phyloP scores from a whole-genome alignment of 2,329 filamentous ascomycete species.

The Fusarium cyanostomum region DNA sequence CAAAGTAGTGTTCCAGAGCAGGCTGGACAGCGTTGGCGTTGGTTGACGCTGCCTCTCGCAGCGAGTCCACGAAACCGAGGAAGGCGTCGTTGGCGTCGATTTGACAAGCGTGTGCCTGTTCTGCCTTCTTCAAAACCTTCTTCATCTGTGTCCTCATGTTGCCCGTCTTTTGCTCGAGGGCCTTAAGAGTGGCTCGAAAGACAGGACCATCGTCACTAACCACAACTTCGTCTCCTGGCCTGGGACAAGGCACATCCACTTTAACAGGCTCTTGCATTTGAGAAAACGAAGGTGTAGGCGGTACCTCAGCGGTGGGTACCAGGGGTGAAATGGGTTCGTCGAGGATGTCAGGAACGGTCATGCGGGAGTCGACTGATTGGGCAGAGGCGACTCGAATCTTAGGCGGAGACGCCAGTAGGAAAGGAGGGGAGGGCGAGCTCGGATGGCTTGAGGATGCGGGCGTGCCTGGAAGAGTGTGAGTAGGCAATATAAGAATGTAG shows the following conservation, averaged over 20 bases:
- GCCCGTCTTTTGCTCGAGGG: constrained; percentile 93
- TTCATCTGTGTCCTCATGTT: constrained; percentile 96
- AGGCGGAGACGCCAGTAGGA: constrained; percentile 76
- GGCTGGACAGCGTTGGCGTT: constrained; percentile 98
- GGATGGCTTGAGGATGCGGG: constrained; percentile 62
- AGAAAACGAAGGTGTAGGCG: constrained; percentile 38
- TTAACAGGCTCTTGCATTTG: constrained; percentile 68
- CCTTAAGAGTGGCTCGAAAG: constrained; percentile 96
- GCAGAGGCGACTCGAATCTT: constrained; percentile 85
- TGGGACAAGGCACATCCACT: constrained; percentile 86
- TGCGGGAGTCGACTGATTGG: constrained; percentile 85
- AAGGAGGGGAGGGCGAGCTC: constrained; percentile 74
- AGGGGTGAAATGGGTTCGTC: constrained; percentile 69
- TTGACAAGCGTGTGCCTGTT: constrained; percentile 84
- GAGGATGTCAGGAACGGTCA: constrained; percentile 73
- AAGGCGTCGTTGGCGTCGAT: constrained; percentile 87
- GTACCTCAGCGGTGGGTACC: constrained; percentile 51
- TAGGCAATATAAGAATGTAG: constrained; percentile 3
- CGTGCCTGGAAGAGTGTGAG: constrained; percentile 52
- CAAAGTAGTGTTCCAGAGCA: constrained; percentile 96
- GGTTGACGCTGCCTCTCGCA: constrained; percentile 87
- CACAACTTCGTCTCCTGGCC: constrained; percentile 85
- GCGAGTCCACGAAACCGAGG: constrained; percentile 80
- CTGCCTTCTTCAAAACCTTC: constrained; percentile 93
- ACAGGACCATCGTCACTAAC: constrained; percentile 91